Evolutionary conservation across 495 filamentous ascomycete genomes (phyloP).

Genomic region (Bathelium albidoporum): DNA sequence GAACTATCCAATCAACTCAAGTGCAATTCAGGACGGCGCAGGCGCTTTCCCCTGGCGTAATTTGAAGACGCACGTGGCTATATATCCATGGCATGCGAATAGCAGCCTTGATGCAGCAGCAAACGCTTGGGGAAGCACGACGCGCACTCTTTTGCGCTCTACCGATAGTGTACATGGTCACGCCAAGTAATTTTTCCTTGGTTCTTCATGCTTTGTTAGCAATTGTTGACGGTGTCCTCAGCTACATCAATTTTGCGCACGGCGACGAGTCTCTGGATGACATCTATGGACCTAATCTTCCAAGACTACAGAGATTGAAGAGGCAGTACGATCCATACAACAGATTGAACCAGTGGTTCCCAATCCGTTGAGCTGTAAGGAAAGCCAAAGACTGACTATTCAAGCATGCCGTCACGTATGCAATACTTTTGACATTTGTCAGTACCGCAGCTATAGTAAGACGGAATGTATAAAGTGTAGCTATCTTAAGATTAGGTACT

Average conservation of each 20-base stretch:
- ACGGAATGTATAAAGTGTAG: no score
- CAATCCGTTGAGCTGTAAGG: not conserved
- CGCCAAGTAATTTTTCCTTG: not conserved
- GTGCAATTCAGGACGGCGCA: not conserved
- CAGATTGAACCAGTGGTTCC: slow-evolving; percentile 11
- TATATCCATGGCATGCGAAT: slow-evolving; percentile 27
- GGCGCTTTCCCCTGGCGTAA: slow-evolving; percentile 16
- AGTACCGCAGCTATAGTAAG: no score
- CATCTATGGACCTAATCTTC: slow-evolving; percentile 15
- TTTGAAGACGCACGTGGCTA: slow-evolving; percentile 21
- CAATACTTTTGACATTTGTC: no score
- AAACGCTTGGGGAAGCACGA: slow-evolving; percentile 18
- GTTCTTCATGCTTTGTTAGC: not conserved
- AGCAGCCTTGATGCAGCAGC: slow-evolving; percentile 21
- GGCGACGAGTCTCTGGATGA: slow-evolving; percentile 18
- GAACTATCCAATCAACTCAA: slow-evolving; percentile 3
- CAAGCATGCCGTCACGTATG: no score
- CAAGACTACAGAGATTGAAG: slow-evolving; percentile 14
- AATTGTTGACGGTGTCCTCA: not conserved
- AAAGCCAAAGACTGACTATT: not conserved
- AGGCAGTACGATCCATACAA: slow-evolving; percentile 19
- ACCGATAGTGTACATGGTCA: not conserved
- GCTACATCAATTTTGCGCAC: slow-evolving; percentile 24
- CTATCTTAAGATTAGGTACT: no score
- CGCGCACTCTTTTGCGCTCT: not conserved